Conservation (phyloP, 805 yeast genomes). For the Yarrowia sp. region DNA sequence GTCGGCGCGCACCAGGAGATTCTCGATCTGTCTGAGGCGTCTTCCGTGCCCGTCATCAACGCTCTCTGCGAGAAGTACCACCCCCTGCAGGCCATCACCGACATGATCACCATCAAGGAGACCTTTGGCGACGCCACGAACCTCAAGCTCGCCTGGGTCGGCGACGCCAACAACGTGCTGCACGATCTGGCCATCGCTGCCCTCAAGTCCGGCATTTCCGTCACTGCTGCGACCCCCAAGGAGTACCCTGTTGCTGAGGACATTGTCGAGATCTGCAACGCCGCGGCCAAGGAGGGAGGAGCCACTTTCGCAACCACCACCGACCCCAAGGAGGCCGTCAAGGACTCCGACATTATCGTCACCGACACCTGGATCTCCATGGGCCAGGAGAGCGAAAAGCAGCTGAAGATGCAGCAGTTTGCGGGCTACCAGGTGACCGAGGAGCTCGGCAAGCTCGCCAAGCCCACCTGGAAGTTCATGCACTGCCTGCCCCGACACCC, state of each 20-base stretch:
- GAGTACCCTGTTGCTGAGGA: constrained; percentile 60
- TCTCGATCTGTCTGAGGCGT: constrained; percentile 68
- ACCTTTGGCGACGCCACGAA: constrained; percentile 52
- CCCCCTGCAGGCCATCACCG: constrained; percentile 94
- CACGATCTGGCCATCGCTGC: constrained; percentile 91
- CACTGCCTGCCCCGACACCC: constrained; percentile 95
- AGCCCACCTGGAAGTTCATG: constrained; percentile 81
- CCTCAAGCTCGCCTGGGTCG: constrained; percentile 89
- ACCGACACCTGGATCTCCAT: constrained; percentile 97
- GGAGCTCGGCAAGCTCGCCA: constrained; percentile 57
- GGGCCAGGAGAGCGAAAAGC: constrained; percentile 90
- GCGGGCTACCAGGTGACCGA: constrained; percentile 80
- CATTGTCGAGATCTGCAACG: constrained; percentile 54
- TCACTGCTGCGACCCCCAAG: constrained; percentile 80
- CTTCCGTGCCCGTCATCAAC: constrained; percentile 87
- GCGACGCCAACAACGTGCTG: constrained; percentile 93
- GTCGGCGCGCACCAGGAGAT: constrained; percentile 85
- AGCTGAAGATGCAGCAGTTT: constrained; percentile 71
- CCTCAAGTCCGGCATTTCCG: constrained; percentile 76
- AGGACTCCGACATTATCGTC: constrained; percentile 75
- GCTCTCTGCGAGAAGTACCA: constrained; percentile 91
- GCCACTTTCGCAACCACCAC: constrained; percentile 58
- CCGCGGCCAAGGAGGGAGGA: constrained; percentile 52
- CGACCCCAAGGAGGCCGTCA: constrained; percentile 73
- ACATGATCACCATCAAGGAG: constrained; percentile 81